Conservation (phyloP, 2,329 filamentous ascomycete species). For the Pochonia chlamydosporia region DNA sequence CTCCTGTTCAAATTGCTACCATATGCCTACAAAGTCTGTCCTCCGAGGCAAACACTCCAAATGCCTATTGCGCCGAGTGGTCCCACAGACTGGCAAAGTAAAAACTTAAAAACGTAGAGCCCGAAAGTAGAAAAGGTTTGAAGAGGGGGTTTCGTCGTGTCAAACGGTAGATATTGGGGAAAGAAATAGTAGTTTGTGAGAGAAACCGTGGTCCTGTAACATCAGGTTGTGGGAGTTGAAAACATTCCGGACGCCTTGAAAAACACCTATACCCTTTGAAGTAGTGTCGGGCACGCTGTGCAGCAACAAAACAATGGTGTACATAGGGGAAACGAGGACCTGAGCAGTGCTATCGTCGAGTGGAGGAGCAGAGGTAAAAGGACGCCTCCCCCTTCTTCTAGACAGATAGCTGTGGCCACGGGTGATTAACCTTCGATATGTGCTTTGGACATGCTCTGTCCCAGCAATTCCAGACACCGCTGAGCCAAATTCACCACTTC, state of each 20-base stretch:
- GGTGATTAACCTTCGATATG: conserved; percentile 70
- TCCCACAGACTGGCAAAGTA: neutral
- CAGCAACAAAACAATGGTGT: neutral
- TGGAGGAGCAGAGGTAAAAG: too few relatives aligned
- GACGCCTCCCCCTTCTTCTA: too few relatives aligned
- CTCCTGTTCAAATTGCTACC: neutral
- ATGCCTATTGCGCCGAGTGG: neutral
- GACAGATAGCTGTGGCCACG: neutral
- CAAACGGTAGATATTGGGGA: neutral
- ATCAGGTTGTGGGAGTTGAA: neutral
- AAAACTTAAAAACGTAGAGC: neutral
- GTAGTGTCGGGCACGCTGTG: neutral
- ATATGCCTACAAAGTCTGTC: neutral
- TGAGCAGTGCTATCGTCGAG: too few relatives aligned
- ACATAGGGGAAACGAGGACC: neutral
- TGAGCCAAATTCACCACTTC: conserved; percentile 90
- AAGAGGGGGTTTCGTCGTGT: too few relatives aligned
- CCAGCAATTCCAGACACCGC: conserved; percentile 80
- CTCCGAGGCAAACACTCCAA: neutral
- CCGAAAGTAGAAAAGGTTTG: neutral
- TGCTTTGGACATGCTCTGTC: conserved; percentile 68
- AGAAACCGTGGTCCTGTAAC: neutral
- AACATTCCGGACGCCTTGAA: conserved; percentile 4
- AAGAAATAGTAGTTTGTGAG: neutral
- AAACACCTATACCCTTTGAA: conserved; percentile 3